Evolutionary conservation across 306 rosid genomes (phyloP).

Genomic region (Gillenia trifoliata): DNA sequence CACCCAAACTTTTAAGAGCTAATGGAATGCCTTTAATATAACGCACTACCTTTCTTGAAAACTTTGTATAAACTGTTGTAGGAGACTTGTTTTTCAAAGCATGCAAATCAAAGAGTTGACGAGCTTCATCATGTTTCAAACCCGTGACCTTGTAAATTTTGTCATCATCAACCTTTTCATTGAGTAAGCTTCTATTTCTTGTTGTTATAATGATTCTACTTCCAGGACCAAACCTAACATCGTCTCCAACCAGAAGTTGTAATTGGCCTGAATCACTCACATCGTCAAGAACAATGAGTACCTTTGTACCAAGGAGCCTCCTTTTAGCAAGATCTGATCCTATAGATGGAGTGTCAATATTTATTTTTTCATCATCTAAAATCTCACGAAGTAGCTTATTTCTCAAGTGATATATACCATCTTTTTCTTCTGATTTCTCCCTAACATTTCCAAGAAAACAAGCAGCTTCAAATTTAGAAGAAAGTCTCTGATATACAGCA

Average conservation of each 20-base stretch:
- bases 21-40: not conserved
- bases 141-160: not conserved
- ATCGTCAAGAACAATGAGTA: not conserved
- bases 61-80: not conserved
- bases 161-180: not conserved
- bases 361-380: not conserved
- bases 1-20: slow-evolving; percentile 2
- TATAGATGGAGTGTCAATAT: not conserved
- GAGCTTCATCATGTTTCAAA: not conserved
- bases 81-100: slow-evolving; percentile 2
- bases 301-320: not conserved
- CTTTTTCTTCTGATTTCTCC: not conserved
- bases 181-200: not conserved
- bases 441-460: not conserved
- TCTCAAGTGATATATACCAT: not conserved
- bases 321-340: not conserved
- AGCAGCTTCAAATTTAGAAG: not conserved
- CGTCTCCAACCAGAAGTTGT: not conserved
- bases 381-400: not conserved
- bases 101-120: not conserved
- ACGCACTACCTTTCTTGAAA: not conserved
- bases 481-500: not conserved
- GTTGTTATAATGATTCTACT: not conserved
- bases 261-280: not conserved
- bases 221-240: not conserved